Evolutionary conservation across 2,329 filamentous ascomycete species (phyloP).

Genomic region (Hymenoscyphus fructigenus): DNA sequence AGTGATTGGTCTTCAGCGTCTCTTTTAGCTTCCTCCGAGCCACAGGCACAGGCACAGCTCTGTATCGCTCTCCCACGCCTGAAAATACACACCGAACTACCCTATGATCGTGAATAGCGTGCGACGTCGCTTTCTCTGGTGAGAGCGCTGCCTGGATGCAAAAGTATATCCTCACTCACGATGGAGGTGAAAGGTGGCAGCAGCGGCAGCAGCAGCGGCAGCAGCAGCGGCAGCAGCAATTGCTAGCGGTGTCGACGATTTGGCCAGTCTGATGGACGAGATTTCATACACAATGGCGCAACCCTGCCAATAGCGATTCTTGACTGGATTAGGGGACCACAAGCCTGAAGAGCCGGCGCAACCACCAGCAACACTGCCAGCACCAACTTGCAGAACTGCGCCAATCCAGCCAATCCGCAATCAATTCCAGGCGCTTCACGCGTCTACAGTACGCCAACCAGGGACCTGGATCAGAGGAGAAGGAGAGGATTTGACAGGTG

Average conservation of each 20-base stretch:
- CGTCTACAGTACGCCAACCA: not conserved
- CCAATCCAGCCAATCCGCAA: not conserved
- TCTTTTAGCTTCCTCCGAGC: not conserved
- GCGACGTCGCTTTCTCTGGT: not conserved
- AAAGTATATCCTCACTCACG: not conserved
- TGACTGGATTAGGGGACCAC: conserved; percentile 4
- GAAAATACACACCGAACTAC: not conserved
- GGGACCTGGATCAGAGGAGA: not conserved
- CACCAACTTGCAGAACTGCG: conserved; percentile 1
- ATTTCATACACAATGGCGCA: conserved; percentile 6
- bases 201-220: not conserved
- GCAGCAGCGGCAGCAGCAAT: not conserved
- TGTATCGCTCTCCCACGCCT: too few relatives aligned
- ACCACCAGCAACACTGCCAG: conserved; percentile 1
- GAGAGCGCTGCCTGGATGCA: not conserved
- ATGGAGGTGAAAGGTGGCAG: not conserved
- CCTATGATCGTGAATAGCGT: not conserved
- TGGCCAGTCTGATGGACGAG: not conserved
- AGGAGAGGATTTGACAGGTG: not conserved
- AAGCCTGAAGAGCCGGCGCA: not conserved
- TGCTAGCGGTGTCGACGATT: not conserved
- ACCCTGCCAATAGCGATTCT: conserved; percentile 10
- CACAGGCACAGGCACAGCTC: not conserved
- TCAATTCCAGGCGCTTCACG: conserved; percentile 1
- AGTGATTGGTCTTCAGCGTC: not conserved